Percentiles rank a stretch among this genome's conserved stretches.
phyloP scores from a whole-genome alignment of 768 basidiomycete genomes.

The Auricularia cornea region DNA sequence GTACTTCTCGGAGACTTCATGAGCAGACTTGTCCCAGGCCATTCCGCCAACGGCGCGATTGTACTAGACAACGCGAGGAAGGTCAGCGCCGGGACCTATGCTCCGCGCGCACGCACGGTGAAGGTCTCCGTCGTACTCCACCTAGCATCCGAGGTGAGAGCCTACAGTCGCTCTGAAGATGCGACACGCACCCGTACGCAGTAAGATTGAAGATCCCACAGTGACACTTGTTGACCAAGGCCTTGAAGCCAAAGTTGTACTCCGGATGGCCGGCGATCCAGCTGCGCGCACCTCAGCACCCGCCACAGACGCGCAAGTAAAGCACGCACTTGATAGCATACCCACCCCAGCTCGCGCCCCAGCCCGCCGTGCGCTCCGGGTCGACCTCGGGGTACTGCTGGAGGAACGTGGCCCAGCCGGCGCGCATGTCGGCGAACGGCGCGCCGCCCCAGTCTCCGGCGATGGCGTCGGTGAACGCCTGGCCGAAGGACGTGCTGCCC shows the following conservation, averaged over 20 bases:
- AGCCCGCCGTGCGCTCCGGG: slow-evolving; percentile 26
- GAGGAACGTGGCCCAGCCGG: slow-evolving; percentile 65
- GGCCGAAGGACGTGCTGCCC: slow-evolving; percentile 88
- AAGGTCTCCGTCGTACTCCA: no score
- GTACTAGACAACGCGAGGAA: slow-evolving; percentile 54
- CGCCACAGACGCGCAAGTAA: neutral
- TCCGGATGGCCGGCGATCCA: slow-evolving; percentile 96
- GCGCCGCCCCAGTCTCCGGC: slow-evolving; percentile 79
- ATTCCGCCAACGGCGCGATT: slow-evolving; percentile 82
- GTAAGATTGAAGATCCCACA: slow-evolving; percentile 48
- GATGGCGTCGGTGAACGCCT: slow-evolving; percentile 76
- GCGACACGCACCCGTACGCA: neutral
- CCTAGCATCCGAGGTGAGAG: no score
- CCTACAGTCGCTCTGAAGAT: no score
- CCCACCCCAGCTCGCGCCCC: slow-evolving; percentile 81
- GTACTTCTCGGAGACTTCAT: slow-evolving; percentile 48
- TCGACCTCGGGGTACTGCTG: slow-evolving; percentile 42
- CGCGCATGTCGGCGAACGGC: slow-evolving; percentile 67
- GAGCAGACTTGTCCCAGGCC: slow-evolving; percentile 61
- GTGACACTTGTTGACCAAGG: slow-evolving; percentile 84
- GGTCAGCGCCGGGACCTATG: no score
- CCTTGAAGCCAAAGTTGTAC: slow-evolving; percentile 82
- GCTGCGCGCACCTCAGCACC: slow-evolving; percentile 44
- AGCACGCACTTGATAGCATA: slow-evolving; percentile 72
- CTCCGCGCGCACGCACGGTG: no score